A percentile compares a stretch with the other conserved stretches of the same genome.
Evolutionary conservation across 73 alveolate species (phyloP).

Genomic region (Stentor coeruleus): DNA sequence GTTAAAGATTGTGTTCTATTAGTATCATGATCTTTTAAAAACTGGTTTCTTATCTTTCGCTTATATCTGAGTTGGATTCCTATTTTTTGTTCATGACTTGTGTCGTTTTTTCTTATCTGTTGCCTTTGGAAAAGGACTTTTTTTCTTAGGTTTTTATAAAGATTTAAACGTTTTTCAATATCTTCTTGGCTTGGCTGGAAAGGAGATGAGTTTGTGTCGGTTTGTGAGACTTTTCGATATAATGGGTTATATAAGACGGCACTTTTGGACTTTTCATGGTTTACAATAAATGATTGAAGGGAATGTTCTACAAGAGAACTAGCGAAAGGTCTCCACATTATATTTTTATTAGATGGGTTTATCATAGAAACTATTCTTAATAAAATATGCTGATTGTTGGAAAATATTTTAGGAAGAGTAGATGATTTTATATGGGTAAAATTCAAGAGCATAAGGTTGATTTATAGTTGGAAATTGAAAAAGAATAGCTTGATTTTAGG

Average conservation of each 20-base stretch:
- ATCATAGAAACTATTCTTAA: no score
- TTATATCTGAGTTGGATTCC: neutral
- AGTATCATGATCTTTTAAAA: no score
- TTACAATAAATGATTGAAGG: neutral
- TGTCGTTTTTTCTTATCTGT: neutral
- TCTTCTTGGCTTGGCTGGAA: neutral
- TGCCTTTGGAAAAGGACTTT: neutral
- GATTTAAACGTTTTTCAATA: neutral
- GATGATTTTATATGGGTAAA: no score
- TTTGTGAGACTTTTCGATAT: neutral
- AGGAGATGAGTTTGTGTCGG: no score
- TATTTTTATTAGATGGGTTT: no score
- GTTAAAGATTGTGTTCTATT: no score
- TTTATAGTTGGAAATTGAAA: no score
- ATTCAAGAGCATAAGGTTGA: no score
- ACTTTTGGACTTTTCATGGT: neutral
- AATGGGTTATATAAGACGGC: neutral
- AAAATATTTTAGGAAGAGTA: no score
- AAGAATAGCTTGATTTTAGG: no score
- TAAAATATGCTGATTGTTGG: no score
- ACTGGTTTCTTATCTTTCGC: no score
- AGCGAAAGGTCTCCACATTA: slow-evolving; percentile 8
- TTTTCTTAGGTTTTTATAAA: neutral
- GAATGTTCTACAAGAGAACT: neutral
- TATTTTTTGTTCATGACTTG: neutral